These are phyloP conservation scores for Groenewaldozyma salmanticensis DNA, from an alignment of 805 yeast genomes.

Conservation along the genomic window DNA sequence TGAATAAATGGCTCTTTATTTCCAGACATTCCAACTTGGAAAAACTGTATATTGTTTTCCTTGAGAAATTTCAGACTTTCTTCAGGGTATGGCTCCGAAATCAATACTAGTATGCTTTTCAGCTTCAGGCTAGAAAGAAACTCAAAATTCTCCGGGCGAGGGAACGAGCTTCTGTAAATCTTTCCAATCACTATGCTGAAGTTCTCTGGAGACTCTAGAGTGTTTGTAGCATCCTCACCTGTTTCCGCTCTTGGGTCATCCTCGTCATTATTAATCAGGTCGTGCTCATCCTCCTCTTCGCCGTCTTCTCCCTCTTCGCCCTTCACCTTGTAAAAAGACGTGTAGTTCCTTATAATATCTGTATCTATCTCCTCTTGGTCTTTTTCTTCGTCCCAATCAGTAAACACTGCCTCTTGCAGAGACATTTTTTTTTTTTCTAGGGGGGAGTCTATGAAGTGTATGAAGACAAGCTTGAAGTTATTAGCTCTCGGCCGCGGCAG, in stretches of 20 bases:
- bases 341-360: too few relatives aligned
- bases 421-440: too few relatives aligned
- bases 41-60: conserved; percentile 53
- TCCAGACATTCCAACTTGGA: conserved; percentile 89
- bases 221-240: not conserved
- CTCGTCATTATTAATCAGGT: not conserved
- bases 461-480: too few relatives aligned
- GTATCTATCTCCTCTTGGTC: too few relatives aligned
- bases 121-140: conserved; percentile 55
- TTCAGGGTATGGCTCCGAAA: conserved; percentile 85
- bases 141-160: conserved; percentile 70
- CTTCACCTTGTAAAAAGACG: too few relatives aligned
- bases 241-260: not conserved
- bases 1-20: conserved; percentile 87
- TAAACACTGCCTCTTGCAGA: too few relatives aligned
- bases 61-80: conserved; percentile 59
- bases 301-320: not conserved
- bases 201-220: conserved; percentile 57
- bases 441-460: too few relatives aligned
- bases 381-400: too few relatives aligned
- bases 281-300: not conserved
- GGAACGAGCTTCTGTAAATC: conserved; percentile 84
- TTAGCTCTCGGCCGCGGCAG: too few relatives aligned
- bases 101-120: conserved; percentile 69
- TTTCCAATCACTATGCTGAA: conserved; percentile 72